Evolutionary conservation across 2,329 filamentous ascomycete genomes (phyloP), one percentile per base, ranked within the genome.

Genomic region (Trichoderma koningii): DNA sequence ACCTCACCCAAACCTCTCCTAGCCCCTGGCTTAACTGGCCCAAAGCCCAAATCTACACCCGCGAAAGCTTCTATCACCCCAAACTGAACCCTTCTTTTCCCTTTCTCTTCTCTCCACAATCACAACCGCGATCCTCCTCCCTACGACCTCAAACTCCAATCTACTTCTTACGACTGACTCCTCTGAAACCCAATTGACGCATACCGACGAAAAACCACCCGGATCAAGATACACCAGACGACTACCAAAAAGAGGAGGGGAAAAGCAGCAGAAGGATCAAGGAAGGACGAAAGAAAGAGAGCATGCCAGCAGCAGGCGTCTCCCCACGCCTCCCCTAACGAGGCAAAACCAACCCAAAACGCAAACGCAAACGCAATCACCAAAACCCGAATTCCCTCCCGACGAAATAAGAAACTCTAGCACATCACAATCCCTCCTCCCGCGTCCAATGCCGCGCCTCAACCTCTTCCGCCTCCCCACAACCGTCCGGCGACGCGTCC

Each of bases 401-500:
- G 21, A 23, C 21, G 21, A 23, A 23, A 23, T 3, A 23, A 23
- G 2, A 23, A 23, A 23, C 3, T 23, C 21, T 23, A 23, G 21
- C 7, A 9, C 30, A 9, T 30, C 6, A 7, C 28, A 30, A 7
- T n/a, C n/a, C n/a, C n/a, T n/a, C 7, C 14, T 12, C 14, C 17
- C 50, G 30, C 21, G 48, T 15, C 70, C 65, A 64, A 78, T 78
- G 77, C 75, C 78, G 68, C 75, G 76, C 69, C 70, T 80, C 69
- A 78, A 78, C 71, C 75, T 85, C 75, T 80, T 85, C 74, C 82
- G 83, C 67, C 78, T 86, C 57, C 84, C 84, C 66, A 81, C 80
- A 68, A 83, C 82, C 76, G 79, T 86, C 71, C 82, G 83, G 73
- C 83, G 84, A 67, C 83, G 82, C 70, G 84, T 83, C 66, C 81